A percentile compares a stretch with the other conserved stretches of the same genome.
These are phyloP conservation scores for Phytophthora citricola DNA, from an alignment of 352 stramenopile genomes.

Conservation along the genomic window DNA sequence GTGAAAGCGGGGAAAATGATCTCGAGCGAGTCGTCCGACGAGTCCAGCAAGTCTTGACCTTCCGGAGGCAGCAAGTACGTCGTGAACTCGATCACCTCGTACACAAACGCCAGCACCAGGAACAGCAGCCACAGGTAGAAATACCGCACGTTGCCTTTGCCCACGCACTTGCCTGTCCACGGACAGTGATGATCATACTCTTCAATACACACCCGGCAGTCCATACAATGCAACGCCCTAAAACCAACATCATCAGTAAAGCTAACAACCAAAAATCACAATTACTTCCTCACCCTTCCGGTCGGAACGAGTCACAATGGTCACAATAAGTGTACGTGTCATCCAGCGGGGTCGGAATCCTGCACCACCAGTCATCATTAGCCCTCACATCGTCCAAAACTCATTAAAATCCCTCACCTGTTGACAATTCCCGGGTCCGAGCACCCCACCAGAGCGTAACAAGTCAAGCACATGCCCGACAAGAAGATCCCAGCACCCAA, in stretches of 20 bases:
- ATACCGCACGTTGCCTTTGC: conserved; percentile 76
- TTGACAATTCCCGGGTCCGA: conserved; percentile 75
- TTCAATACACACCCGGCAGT: conserved; percentile 89
- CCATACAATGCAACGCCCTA: conserved; percentile 85
- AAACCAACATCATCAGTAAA: conserved; percentile 12
- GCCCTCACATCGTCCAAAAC: neutral
- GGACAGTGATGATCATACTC: conserved; percentile 94
- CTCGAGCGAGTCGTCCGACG: conserved; percentile 46
- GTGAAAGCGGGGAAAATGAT: conserved; percentile 28
- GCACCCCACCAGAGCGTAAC: conserved; percentile 81
- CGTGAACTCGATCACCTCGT: conserved; percentile 89
- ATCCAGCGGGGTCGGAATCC: conserved; percentile 45
- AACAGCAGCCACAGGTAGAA: conserved; percentile 90
- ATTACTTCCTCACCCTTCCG: conserved; percentile 51
- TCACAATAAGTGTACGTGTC: conserved; percentile 83
- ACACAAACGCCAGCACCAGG: conserved; percentile 87
- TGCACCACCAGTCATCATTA: conserved; percentile 14
- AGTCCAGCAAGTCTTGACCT: conserved; percentile 47
- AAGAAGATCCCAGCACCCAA: conserved; percentile 59
- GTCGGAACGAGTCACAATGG: conserved; percentile 80
- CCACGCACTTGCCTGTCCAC: conserved; percentile 94
- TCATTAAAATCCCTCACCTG: conserved; percentile 29
- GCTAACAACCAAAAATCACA: neutral
- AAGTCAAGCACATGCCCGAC: conserved; percentile 56
- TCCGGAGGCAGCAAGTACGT: conserved; percentile 81